These are phyloP conservation scores for Ampelomyces quisqualis DNA, from an alignment of 2,329 filamentous ascomycete genomes.

Conservation along the genomic window DNA sequence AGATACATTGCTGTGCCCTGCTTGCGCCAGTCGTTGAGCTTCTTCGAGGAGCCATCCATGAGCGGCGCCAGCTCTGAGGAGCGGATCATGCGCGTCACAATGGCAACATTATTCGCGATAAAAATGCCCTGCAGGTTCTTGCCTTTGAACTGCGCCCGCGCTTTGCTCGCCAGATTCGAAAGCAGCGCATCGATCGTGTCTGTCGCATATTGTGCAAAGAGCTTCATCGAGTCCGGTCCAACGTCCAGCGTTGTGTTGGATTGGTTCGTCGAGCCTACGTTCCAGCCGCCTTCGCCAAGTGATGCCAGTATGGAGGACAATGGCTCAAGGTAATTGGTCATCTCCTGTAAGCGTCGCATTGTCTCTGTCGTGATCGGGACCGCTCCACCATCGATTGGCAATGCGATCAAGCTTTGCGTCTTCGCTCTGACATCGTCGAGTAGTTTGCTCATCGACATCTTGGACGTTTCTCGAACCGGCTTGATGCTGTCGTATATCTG, in stretches of 20 bases:
- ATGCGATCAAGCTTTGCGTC: slow-evolving; percentile 62
- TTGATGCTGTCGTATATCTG: slow-evolving; percentile 82
- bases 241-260: slow-evolving; percentile 74
- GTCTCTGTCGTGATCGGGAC: slow-evolving; percentile 78
- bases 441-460: slow-evolving; percentile 77
- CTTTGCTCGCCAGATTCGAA: slow-evolving; percentile 71
- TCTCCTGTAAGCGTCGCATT: slow-evolving; percentile 80
- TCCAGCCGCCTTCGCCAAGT: slow-evolving; percentile 89
- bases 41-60: slow-evolving; percentile 62
- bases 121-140: slow-evolving; percentile 85
- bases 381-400: slow-evolving; percentile 77
- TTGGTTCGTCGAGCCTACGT: slow-evolving; percentile 52
- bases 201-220: slow-evolving; percentile 85
- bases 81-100: slow-evolving; percentile 81
- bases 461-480: slow-evolving; percentile 88
- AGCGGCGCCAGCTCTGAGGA: slow-evolving; percentile 76
- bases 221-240: slow-evolving; percentile 79
- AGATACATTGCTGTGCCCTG: slow-evolving; percentile 79
- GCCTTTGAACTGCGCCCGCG: slow-evolving; percentile 66
- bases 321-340: slow-evolving; percentile 83
- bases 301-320: slow-evolving; percentile 89
- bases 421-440: slow-evolving; percentile 79
- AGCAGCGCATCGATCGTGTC: slow-evolving; percentile 86
- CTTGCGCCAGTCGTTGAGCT: slow-evolving; percentile 84
- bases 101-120: slow-evolving; percentile 80